Evolutionary conservation across 306 rosid genomes (phyloP).

Genomic region (Casuarina equisetifolia): DNA sequence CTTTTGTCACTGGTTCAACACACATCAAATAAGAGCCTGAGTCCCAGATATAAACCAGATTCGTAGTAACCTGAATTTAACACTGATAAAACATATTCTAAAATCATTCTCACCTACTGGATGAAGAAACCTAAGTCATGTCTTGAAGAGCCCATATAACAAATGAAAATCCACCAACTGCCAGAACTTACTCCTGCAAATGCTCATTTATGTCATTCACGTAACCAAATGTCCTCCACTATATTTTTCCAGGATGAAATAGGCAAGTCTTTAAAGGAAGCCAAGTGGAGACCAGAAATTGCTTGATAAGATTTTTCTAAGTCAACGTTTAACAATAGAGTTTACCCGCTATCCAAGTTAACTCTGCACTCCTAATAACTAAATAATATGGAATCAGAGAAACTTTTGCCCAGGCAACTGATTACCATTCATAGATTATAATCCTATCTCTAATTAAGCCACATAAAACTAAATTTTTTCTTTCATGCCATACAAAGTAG

Average conservation of each 20-base stretch:
- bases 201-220: not conserved
- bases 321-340: not conserved
- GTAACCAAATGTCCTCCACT: not conserved
- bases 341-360: constrained; percentile 1
- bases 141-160: not conserved
- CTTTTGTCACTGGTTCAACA: not conserved
- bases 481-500: not conserved
- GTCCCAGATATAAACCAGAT: not conserved
- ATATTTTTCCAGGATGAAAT: not conserved
- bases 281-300: not conserved
- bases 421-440: not conserved
- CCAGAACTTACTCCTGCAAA: not conserved
- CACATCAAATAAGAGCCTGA: not conserved
- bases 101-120: not conserved
- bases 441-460: constrained; percentile 1
- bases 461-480: not conserved
- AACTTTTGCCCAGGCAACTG: not conserved
- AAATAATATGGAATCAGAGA: not conserved
- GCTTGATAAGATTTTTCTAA: not conserved
- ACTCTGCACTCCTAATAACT: not conserved
- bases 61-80: constrained; percentile 1
- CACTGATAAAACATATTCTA: not conserved
- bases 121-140: not conserved
- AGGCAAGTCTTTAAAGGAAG: not conserved
- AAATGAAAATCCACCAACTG: not conserved